Conservation (phyloP, 2,329 filamentous ascomycete species). For the Claviceps spartinae region DNA sequence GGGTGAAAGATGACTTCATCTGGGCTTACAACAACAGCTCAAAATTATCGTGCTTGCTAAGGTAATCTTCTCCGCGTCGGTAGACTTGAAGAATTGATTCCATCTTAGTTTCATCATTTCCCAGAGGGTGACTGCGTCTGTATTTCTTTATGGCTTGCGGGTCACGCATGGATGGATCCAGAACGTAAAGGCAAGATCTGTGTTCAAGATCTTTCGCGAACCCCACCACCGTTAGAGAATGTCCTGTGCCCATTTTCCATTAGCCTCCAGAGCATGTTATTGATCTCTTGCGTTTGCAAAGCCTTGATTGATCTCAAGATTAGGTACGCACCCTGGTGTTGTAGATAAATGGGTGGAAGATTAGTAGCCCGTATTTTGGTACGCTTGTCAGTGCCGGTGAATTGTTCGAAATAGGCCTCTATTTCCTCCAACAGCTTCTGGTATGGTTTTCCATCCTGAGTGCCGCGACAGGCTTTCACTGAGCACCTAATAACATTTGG, state of each 20-base stretch:
- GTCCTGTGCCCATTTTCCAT: conserved; percentile 34
- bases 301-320: neutral
- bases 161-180: conserved; percentile 74
- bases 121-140: conserved; percentile 31
- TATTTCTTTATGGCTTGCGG: conserved; percentile 48
- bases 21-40: conserved; percentile 59
- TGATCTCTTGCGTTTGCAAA: neutral
- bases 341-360: conserved; percentile 78
- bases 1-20: neutral
- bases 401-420: conserved; percentile 60
- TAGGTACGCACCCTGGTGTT: conserved; percentile 50
- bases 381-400: conserved; percentile 24
- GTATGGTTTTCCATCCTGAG: conserved; percentile 30
- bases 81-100: conserved; percentile 52
- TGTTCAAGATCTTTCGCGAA: conserved; percentile 58
- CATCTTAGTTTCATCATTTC: conserved; percentile 24
- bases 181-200: conserved; percentile 60
- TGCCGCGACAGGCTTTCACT: conserved; percentile 44
- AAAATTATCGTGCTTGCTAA: conserved; percentile 61
- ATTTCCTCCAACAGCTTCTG: conserved; percentile 51
- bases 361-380: conserved; percentile 56
- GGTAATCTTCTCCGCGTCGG: conserved; percentile 52
- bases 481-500: conserved; percentile 33
- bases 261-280: neutral
- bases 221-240: conserved; percentile 83